These are phyloP conservation scores for Candida tammaniensis DNA, from an alignment of 805 yeast genomes.

Conservation along the genomic window DNA sequence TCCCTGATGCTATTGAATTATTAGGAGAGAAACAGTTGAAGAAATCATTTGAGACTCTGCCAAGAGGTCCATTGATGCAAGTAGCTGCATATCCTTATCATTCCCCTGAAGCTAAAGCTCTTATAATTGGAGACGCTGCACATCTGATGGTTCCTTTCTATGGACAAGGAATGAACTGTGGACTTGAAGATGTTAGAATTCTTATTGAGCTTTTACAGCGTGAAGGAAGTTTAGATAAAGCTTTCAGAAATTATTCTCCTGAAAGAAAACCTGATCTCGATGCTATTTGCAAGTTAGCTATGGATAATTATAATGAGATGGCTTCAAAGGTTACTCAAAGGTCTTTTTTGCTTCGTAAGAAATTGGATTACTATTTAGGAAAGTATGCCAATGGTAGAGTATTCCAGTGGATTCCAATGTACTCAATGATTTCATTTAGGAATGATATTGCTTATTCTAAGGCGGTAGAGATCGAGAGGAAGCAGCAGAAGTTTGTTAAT, in stretches of 20 bases:
- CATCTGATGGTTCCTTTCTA: slow-evolving; percentile 98
- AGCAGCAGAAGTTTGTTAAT: slow-evolving; percentile 53
- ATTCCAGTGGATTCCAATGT: slow-evolving; percentile 73
- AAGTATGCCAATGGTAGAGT: slow-evolving; percentile 47
- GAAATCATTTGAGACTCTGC: slow-evolving; percentile 54
- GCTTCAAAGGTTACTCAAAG: slow-evolving; percentile 69
- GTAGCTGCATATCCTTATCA: slow-evolving; percentile 70
- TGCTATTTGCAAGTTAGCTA: slow-evolving; percentile 75
- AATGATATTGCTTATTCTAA: slow-evolving; percentile 74
- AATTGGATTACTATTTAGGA: slow-evolving; percentile 64
- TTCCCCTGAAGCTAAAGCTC: slow-evolving; percentile 52
- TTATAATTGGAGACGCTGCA: slow-evolving; percentile 89
- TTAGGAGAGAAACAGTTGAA: slow-evolving; percentile 59
- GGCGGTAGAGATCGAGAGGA: slow-evolving; percentile 53
- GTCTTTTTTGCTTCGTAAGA: slow-evolving; percentile 61
- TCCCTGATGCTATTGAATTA: slow-evolving; percentile 70
- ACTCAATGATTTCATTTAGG: slow-evolving; percentile 89
- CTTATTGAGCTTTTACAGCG: slow-evolving; percentile 48
- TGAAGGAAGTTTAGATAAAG: slow-evolving; percentile 33
- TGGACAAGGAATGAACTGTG: slow-evolving; percentile 97
- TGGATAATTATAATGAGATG: slow-evolving; percentile 84
- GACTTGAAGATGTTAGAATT: slow-evolving; percentile 83
- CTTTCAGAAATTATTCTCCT: slow-evolving; percentile 55
- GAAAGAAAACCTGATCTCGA: slow-evolving; percentile 62
- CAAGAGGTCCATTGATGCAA: slow-evolving; percentile 77